Base-by-base conservation (phyloP, 306 rosid genomes). In the Cicer chorassanicum region DNA sequence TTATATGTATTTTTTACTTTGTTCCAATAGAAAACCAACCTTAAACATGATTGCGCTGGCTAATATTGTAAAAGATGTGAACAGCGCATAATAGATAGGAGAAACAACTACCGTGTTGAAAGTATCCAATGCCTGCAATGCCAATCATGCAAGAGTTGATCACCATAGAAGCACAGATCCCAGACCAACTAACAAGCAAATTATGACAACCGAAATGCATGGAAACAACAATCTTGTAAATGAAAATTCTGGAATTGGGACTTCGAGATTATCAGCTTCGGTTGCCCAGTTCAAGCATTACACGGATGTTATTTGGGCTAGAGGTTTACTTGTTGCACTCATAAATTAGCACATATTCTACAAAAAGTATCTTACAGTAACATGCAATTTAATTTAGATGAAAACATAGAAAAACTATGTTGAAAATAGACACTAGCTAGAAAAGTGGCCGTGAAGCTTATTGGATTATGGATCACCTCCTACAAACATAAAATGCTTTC, bases 11-110 rank as follows among this genome's bases (percentile, higher is more conserved):
- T 74, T 74, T 39, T 82, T 36, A 54, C 65, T 64, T 56, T 68
- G 59, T 67, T 78, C 61, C 56, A 63, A 53, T 78, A 50, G 73
- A 80, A 71, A 86, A 87, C 88, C 81, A 77, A 84, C 97, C 98
- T 93, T 93, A 61, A 91, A 93, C 98, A 93, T 93, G 78, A 93
- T 93, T 49, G 90, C 91, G 61, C 97, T 91, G 70, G 98, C 98
- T 29, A 91, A 82, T 64, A 93, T 93, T 61, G 98, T 93, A 82
- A 91, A 88, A 39, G 96, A 83, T 68, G 98, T 93, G 89, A 91
- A 93, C 90, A 91, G 65, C 74, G 98, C 97, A 74, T 87, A 91
- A 84, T 93, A 89, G 43, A 91, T 91, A 0, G 98, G 97, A 55
- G 98, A 93, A 78, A 93, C 98, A 60, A 93, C 81, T 44, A 97